Conservation (phyloP, 2,329 filamentous ascomycete species). For the Penicillium sp. region DNA sequence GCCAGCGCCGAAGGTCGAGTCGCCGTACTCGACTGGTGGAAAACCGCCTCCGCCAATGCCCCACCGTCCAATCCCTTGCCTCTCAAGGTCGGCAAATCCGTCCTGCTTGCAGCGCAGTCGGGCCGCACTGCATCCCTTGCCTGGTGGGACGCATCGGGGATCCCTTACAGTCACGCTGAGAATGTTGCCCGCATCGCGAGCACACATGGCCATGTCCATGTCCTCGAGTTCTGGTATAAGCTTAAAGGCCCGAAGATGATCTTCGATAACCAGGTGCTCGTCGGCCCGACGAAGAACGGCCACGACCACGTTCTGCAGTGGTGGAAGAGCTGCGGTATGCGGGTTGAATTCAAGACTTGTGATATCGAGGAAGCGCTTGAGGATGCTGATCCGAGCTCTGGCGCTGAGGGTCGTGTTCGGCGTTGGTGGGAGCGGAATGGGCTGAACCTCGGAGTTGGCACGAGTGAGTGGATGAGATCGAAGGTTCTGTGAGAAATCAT, state of each 20-base stretch:
- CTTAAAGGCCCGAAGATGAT: slow-evolving; percentile 73
- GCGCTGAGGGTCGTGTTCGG: slow-evolving; percentile 68
- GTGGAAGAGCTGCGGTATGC: slow-evolving; percentile 73
- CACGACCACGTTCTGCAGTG: slow-evolving; percentile 83
- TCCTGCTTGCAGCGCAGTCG: slow-evolving; percentile 79
- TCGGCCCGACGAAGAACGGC: slow-evolving; percentile 82
- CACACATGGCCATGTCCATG: slow-evolving; percentile 77
- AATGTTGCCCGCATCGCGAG: slow-evolving; percentile 80
- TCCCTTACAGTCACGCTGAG: slow-evolving; percentile 76
- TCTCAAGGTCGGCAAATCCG: slow-evolving; percentile 78
- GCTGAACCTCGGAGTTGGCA: slow-evolving; percentile 74
- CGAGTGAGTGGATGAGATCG: slow-evolving; percentile 85
- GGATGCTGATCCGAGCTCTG: slow-evolving; percentile 65
- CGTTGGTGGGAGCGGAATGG: slow-evolving; percentile 88
- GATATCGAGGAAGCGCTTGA: slow-evolving; percentile 94
- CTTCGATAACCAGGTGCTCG: slow-evolving; percentile 78
- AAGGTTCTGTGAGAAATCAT: slow-evolving; percentile 59
- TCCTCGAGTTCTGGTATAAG: slow-evolving; percentile 78
- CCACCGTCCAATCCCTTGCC: slow-evolving; percentile 51
- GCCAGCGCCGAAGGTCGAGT: slow-evolving; percentile 81
- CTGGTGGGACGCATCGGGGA: slow-evolving; percentile 84
- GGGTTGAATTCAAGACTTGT: slow-evolving; percentile 90
- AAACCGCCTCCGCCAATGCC: slow-evolving; percentile 61
- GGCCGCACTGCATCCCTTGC: slow-evolving; percentile 73
- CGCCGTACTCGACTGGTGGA: slow-evolving; percentile 92